Conservation (phyloP, 257 asterid species). For the Datura wrightii region DNA sequence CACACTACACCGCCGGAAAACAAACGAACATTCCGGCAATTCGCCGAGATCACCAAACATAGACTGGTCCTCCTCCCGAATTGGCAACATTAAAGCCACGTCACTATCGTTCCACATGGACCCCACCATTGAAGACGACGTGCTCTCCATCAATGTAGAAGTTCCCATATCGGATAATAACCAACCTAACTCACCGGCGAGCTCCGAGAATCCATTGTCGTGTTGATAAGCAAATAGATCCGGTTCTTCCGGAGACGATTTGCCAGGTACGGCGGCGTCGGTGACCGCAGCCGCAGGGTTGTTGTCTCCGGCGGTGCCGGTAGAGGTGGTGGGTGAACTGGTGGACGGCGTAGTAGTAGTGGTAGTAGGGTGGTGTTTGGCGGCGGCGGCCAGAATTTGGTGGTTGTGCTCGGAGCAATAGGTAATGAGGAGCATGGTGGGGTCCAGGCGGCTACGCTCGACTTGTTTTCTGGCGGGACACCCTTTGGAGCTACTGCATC, state of each 20-base stretch:
- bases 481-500: slow-evolving; percentile 85
- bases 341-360: slow-evolving; percentile 8
- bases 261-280: neutral
- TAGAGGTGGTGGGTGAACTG: slow-evolving; percentile 32
- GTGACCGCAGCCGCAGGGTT: neutral
- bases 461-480: slow-evolving; percentile 91
- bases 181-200: slow-evolving; percentile 79
- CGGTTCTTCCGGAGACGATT: slow-evolving; percentile 46
- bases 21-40: slow-evolving; percentile 73
- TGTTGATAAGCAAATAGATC: slow-evolving; percentile 44
- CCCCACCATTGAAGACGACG: slow-evolving; percentile 47
- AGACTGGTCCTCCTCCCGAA: slow-evolving; percentile 74
- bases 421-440: slow-evolving; percentile 74
- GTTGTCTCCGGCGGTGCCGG: slow-evolving; percentile 16
- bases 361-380: slow-evolving; percentile 50
- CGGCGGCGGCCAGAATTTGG: slow-evolving; percentile 44
- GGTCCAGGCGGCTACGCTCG: slow-evolving; percentile 76
- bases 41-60: slow-evolving; percentile 82
- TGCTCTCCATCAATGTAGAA: slow-evolving; percentile 51
- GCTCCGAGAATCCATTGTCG: slow-evolving; percentile 50
- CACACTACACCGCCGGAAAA: slow-evolving; percentile 54
- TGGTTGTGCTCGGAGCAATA: slow-evolving; percentile 74
- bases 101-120: slow-evolving; percentile 59
- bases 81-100: slow-evolving; percentile 52
- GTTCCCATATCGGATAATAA: slow-evolving; percentile 60